phyloP scores from a whole-genome alignment of 2,329 filamentous ascomycete species.

The Pseudocercospora musae region DNA sequence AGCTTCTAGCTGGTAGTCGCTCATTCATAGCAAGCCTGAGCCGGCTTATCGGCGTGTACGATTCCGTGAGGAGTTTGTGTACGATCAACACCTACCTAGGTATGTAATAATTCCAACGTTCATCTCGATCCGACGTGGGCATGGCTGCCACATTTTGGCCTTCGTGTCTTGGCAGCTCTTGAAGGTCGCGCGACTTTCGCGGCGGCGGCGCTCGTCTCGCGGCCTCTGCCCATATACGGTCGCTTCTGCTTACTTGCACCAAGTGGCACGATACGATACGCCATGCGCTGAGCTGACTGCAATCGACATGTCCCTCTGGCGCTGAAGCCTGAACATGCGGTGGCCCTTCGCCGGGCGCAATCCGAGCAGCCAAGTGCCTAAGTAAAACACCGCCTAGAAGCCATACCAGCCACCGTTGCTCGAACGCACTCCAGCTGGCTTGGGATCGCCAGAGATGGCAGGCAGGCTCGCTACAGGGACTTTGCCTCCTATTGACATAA shows the following conservation, averaged over 20 bases:
- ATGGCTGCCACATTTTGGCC: not conserved
- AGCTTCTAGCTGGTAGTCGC: not conserved
- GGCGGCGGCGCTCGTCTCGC: not conserved
- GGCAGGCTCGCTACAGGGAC: not conserved
- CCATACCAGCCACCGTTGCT: not conserved
- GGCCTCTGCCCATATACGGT: not conserved
- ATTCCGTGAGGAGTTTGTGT: no score
- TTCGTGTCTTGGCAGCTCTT: not conserved
- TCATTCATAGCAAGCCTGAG: no score
- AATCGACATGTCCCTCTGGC: not conserved
- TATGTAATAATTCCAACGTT: not conserved
- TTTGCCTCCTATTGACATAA: not conserved
- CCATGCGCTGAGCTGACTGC: not conserved
- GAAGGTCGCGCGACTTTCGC: not conserved
- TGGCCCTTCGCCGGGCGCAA: not conserved
- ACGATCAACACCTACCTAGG: no score
- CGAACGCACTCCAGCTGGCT: not conserved
- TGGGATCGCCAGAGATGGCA: not conserved
- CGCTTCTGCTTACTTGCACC: not conserved
- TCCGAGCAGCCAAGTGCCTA: not conserved
- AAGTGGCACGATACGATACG: not conserved
- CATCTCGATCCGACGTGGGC: not conserved
- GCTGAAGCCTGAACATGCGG: not conserved
- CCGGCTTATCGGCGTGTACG: no score
- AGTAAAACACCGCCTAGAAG: not conserved